These are phyloP conservation scores for Bacidia gigantensis DNA, from an alignment of 495 filamentous ascomycete genomes.

Conservation along the genomic window DNA sequence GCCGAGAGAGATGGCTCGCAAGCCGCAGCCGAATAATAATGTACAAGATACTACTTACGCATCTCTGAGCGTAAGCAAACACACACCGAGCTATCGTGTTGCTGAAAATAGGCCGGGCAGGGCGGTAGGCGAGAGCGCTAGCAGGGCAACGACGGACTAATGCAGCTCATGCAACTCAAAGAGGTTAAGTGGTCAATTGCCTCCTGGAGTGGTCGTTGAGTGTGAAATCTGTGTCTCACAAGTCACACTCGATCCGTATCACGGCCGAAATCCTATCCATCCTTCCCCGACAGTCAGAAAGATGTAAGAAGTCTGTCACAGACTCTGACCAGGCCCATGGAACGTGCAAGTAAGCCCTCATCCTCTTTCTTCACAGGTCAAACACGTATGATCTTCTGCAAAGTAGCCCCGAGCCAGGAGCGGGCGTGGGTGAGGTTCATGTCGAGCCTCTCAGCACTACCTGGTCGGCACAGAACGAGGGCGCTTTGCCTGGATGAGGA, in stretches of 20 bases:
- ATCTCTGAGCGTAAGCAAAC: background rate
- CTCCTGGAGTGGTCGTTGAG: background rate
- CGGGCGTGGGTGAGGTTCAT: background rate
- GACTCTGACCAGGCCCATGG: background rate
- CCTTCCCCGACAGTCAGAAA: background rate
- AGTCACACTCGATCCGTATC: background rate
- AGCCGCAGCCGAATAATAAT: background rate
- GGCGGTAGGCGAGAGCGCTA: background rate
- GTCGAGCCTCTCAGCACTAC: conserved; percentile 1
- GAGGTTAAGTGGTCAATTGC: background rate
- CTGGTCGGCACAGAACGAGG: background rate
- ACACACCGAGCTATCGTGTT: background rate
- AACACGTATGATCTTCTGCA: background rate
- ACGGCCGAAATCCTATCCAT: background rate
- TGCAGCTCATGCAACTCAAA: conserved; percentile 10
- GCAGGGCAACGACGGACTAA: background rate
- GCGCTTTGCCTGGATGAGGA: background rate
- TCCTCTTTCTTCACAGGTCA: no score
- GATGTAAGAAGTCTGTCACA: background rate
- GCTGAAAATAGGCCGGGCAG: background rate
- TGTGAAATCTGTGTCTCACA: background rate
- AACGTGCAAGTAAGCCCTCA: no score
- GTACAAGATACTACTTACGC: background rate
- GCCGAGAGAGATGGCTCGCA: background rate
- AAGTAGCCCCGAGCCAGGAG: background rate